Evolutionary conservation across 2,329 filamentous ascomycete genomes (phyloP).

Genomic region (Xylariaceae sp.): DNA sequence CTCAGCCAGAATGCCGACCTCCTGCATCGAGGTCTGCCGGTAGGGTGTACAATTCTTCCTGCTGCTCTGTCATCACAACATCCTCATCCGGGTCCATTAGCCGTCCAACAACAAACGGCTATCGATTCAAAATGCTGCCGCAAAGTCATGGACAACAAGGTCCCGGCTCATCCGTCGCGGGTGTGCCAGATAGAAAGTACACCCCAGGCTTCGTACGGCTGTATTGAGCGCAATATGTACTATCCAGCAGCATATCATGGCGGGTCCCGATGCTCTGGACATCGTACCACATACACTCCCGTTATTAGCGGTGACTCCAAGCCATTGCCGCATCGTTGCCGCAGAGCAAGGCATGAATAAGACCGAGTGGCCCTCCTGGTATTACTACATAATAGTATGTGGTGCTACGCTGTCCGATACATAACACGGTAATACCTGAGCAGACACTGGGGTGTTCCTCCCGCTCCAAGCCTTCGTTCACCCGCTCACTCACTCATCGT

Average conservation of each 20-base stretch:
- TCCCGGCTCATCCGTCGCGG: background rate
- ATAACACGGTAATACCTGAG: background rate
- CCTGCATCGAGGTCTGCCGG: background rate
- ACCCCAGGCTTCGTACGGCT: background rate
- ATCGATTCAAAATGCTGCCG: background rate
- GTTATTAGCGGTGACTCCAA: background rate
- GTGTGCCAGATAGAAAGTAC: background rate
- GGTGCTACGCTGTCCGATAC: background rate
- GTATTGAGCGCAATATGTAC: background rate
- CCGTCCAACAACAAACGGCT: background rate
- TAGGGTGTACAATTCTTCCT: background rate
- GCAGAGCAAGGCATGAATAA: conserved; percentile 1
- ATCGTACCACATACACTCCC: background rate
- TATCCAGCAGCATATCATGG: background rate
- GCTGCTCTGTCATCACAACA: background rate
- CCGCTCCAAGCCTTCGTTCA: background rate
- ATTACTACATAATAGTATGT: background rate
- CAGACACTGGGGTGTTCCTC: background rate
- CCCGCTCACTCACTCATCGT: conserved; percentile 11
- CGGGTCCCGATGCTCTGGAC: conserved; percentile 10
- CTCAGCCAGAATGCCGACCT: background rate
- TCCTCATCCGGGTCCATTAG: background rate
- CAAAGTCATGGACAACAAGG: background rate
- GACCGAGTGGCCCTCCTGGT: background rate
- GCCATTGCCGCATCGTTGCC: background rate